phyloP scores from a whole-genome alignment of 768 basidiomycete genomes.

The Lentinula sp. region DNA sequence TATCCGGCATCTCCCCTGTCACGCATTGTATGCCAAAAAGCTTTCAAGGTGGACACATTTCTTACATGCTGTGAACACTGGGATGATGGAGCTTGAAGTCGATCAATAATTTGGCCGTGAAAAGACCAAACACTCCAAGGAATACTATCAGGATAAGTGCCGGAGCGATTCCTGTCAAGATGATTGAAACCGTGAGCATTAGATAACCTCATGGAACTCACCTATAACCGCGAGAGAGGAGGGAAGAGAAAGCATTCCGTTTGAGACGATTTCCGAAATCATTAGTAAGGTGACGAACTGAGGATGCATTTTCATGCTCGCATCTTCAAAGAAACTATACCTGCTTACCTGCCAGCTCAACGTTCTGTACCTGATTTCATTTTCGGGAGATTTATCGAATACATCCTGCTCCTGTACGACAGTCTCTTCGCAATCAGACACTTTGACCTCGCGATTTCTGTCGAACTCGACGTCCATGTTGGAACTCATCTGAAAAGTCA shows the following conservation, averaged over 20 bases:
- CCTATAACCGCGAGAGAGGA: conserved; percentile 46
- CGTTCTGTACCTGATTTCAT: conserved; percentile 48
- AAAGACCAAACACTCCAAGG: conserved; percentile 43
- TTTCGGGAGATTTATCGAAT: conserved; percentile 32
- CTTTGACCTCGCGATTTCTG: neutral
- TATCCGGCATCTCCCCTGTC: conserved; percentile 44
- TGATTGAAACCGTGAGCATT: neutral
- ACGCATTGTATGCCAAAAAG: neutral
- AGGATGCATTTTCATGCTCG: neutral
- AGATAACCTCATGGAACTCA: conserved; percentile 13
- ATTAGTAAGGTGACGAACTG: conserved; percentile 45
- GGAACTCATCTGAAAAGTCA: no score
- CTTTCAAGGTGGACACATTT: neutral
- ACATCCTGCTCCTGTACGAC: conserved; percentile 25
- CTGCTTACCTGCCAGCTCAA: conserved; percentile 40
- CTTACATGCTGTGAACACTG: conserved; percentile 45
- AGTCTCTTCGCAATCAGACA: neutral
- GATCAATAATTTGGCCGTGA: conserved; percentile 45
- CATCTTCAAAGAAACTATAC: neutral
- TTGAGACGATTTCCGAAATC: conserved; percentile 54
- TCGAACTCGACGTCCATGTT: no score
- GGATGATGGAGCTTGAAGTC: conserved; percentile 55
- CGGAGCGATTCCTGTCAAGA: conserved; percentile 38
- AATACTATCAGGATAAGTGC: conserved; percentile 48
- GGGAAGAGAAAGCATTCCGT: conserved; percentile 49